Conservation (phyloP, 2,329 filamentous ascomycete species). For the Aspergillus fructus region DNA sequence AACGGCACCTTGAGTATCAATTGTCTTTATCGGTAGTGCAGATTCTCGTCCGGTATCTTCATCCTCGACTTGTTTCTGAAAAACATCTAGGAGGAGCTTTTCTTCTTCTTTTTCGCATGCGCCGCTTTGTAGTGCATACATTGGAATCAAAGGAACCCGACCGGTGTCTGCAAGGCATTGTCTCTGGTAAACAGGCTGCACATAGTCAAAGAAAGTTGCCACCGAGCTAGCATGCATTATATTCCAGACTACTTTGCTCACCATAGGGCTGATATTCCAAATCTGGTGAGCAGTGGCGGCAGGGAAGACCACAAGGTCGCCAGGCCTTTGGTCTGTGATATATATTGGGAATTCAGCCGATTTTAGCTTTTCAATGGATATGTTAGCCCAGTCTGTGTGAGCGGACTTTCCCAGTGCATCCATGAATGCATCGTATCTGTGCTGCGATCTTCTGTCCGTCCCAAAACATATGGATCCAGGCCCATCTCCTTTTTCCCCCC, state of each 20-base stretch:
- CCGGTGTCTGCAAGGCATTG: slow-evolving; percentile 35
- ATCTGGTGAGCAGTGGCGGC: slow-evolving; percentile 39
- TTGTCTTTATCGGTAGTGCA: slow-evolving; percentile 24
- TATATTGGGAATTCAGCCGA: slow-evolving; percentile 38
- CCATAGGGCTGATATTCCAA: slow-evolving; percentile 35
- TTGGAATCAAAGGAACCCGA: slow-evolving; percentile 28
- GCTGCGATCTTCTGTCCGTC: slow-evolving; percentile 34
- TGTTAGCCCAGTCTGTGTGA: slow-evolving; percentile 37
- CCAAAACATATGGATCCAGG: slow-evolving; percentile 34
- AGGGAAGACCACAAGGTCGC: slow-evolving; percentile 37
- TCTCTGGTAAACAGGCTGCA: slow-evolving; percentile 36
- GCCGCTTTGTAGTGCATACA: slow-evolving; percentile 22
- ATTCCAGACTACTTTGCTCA: slow-evolving; percentile 39
- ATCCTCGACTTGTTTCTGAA: slow-evolving; percentile 33
- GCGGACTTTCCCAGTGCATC: slow-evolving; percentile 32
- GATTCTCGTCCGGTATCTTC: slow-evolving; percentile 27
- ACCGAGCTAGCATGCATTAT: slow-evolving; percentile 36
- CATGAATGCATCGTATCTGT: slow-evolving; percentile 35
- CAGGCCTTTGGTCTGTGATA: slow-evolving; percentile 32
- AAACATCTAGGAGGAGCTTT: slow-evolving; percentile 28
- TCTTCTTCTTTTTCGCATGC: slow-evolving; percentile 20
- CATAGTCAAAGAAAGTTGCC: slow-evolving; percentile 33
- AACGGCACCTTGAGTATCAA: slow-evolving; percentile 30
- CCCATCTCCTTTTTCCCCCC: slow-evolving; percentile 14
- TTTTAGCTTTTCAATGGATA: slow-evolving; percentile 28